phyloP scores from a whole-genome alignment of 1,139 yeast species.

The Taphrina communis region DNA sequence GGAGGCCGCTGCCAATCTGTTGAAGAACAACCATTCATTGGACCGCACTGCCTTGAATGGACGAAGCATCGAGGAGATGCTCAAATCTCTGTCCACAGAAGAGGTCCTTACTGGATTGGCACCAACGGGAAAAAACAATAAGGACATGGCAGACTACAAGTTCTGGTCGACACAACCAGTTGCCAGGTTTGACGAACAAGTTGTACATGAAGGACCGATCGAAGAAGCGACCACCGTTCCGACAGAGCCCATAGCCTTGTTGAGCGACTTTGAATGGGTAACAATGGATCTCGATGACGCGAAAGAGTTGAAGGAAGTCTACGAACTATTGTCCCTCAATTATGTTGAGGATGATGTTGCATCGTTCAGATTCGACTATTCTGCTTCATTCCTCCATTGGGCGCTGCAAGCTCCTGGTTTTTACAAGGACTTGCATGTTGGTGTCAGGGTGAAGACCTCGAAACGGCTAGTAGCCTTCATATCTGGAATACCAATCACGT shows the following conservation, averaged over 20 bases:
- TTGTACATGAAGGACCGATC: constrained; percentile 81
- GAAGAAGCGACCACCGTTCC: constrained; percentile 74
- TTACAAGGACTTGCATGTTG: constrained; percentile 86
- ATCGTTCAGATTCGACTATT: constrained; percentile 86
- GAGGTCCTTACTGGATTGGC: constrained; percentile 39
- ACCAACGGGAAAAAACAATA: constrained; percentile 51
- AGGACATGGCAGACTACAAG: constrained; percentile 86
- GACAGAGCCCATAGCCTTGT: constrained; percentile 69
- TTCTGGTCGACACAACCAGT: constrained; percentile 99
- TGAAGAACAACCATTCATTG: constrained; percentile 30
- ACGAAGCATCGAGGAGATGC: constrained; percentile 23
- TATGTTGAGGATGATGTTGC: constrained; percentile 95
- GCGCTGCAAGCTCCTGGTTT: constrained; percentile 95
- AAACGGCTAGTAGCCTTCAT: constrained; percentile 88
- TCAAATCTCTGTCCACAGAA: constrained; percentile 26
- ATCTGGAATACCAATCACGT: constrained; percentile 80
- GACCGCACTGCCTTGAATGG: constrained; percentile 16
- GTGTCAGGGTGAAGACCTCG: constrained; percentile 80
- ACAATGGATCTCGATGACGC: constrained; percentile 69
- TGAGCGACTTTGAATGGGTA: constrained; percentile 86
- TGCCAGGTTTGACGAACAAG: constrained; percentile 67
- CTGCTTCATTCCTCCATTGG: constrained; percentile 86
- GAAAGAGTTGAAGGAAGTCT: constrained; percentile 72
- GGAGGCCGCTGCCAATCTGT: constrained; percentile 8
- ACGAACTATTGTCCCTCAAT: constrained; percentile 79